Percentiles rank a stretch among this genome's conserved stretches.
Evolutionary conservation across 371 early-diverging fungal species (phyloP).

Genomic region (Aphelidium insulamus): DNA sequence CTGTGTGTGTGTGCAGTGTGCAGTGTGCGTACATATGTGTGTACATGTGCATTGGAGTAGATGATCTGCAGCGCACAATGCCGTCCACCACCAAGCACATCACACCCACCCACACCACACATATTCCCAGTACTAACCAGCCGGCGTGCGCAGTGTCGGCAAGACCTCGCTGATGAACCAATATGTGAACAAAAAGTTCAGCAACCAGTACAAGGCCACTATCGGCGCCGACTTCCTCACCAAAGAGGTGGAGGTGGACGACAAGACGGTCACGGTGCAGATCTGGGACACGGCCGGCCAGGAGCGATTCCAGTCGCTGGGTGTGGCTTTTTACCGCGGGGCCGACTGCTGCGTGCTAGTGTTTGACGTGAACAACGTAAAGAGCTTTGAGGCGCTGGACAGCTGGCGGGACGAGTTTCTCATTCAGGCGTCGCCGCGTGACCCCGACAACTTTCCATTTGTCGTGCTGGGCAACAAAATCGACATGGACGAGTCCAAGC

Average conservation of each 20-base stretch:
- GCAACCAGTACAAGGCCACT: constrained; percentile 96
- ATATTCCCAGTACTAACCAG: constrained; percentile 3
- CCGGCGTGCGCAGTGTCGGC: constrained; percentile 32
- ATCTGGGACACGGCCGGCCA: constrained; percentile 90
- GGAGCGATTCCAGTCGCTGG: constrained; percentile 93
- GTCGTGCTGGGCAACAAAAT: constrained; percentile 96
- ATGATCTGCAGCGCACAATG: not conserved
- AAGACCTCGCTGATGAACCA: constrained; percentile 97
- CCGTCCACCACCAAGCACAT: not conserved
- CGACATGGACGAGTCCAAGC: constrained; percentile 78
- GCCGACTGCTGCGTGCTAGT: constrained; percentile 98
- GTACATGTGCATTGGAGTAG: not conserved
- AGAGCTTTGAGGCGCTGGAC: constrained; percentile 85
- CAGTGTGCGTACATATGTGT: not conserved
- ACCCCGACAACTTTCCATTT: constrained; percentile 93
- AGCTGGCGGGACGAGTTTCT: constrained; percentile 95
- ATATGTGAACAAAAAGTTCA: constrained; percentile 95
- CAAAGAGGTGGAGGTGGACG: constrained; percentile 86
- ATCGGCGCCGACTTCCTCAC: constrained; percentile 99
- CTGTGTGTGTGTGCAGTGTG: constrained; percentile 1
- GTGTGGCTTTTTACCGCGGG: constrained; percentile 93
- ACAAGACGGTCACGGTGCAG: constrained; percentile 75
- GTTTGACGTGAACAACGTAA: constrained; percentile 86
- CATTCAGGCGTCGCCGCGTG: constrained; percentile 77
- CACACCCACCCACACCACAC: not conserved